Evolutionary conservation across 2,329 filamentous ascomycete species (phyloP), one percentile per base, ranked within the genome.

Genomic region (Sporothrix mexicana): DNA sequence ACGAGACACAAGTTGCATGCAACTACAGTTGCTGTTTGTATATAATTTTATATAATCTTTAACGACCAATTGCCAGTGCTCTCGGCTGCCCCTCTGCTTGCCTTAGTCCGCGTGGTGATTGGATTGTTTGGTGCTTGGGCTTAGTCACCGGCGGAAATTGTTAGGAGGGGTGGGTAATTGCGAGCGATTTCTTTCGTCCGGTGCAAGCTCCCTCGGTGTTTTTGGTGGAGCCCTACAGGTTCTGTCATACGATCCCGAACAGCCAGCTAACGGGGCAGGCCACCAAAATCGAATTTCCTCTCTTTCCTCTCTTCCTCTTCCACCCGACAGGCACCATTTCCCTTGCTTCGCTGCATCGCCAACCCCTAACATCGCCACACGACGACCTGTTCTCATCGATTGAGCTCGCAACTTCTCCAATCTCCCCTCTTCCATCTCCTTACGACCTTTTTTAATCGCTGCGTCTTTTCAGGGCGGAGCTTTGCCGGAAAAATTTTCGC

Each of bases 121-220:
- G 69, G 67, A 41, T 30, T 61, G 55, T n/a, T 47, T 57, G 66
- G 12, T 20, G 1, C 2, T 13, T 10, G 7, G 0, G 72, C 61
- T 75, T 71, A 74, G 61, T 74, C 72, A 75, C 25, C 25, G 17
- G n/a, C 41, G 53, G 25, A 57, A 72, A 43, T 64, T 15, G 53
- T 62, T 67, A 57, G 12, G 55, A 59, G 30, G 41, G 72, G 72
- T 71, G 70, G 71, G 74, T 74, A 75, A 75, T 75, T 73, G 51
- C 74, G 74, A 75, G 74, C 73, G 74, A 75, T 75, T 75, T 75
- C 74, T 75, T 75, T 75, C 74, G 74, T 72, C 74, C 73, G 68
- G 66, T 36, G 49, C 64, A 61, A 74, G 73, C 73, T 75, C 55
- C 71, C 71, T 73, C 70, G 74, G 74, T 51, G n/a, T 49, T 69